phyloP scores from a whole-genome alignment of 306 rosid species.

The Gleditsia sinensis region DNA sequence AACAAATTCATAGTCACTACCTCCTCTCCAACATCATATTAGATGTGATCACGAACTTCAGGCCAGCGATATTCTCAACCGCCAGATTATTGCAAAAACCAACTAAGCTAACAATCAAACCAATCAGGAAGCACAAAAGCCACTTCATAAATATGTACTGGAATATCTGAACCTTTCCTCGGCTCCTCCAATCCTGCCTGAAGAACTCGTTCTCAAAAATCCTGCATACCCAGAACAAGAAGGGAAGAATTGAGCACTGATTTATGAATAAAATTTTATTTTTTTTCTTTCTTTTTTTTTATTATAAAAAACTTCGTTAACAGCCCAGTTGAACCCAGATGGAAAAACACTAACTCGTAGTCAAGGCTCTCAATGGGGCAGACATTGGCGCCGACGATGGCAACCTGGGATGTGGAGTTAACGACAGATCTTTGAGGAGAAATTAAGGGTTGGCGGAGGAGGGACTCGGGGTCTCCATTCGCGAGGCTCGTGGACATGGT shows the following conservation, averaged over 20 bases:
- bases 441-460: conserved; percentile 52
- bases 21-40: conserved; percentile 80
- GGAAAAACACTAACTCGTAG: conserved; percentile 61
- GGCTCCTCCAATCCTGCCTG: conserved; percentile 94
- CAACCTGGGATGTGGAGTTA: conserved; percentile 83
- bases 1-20: conserved; percentile 29
- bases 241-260: neutral
- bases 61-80: conserved; percentile 91
- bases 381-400: conserved; percentile 88
- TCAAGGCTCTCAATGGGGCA: conserved; percentile 97
- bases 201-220: conserved; percentile 81
- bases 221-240: conserved; percentile 44
- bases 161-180: conserved; percentile 50
- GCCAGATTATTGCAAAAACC: conserved; percentile 89
- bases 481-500: conserved; percentile 31
- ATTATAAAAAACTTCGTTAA: neutral
- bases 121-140: conserved; percentile 70
- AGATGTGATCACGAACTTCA: conserved; percentile 87
- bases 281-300: too few relatives aligned
- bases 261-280: conserved; percentile 2
- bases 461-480: conserved; percentile 48
- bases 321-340: neutral
- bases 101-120: conserved; percentile 63
- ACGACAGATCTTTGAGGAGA: conserved; percentile 45
- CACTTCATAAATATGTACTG: conserved; percentile 80